Conservation (phyloP, 768 basidiomycete genomes). For the Pleurotus eryngii region DNA sequence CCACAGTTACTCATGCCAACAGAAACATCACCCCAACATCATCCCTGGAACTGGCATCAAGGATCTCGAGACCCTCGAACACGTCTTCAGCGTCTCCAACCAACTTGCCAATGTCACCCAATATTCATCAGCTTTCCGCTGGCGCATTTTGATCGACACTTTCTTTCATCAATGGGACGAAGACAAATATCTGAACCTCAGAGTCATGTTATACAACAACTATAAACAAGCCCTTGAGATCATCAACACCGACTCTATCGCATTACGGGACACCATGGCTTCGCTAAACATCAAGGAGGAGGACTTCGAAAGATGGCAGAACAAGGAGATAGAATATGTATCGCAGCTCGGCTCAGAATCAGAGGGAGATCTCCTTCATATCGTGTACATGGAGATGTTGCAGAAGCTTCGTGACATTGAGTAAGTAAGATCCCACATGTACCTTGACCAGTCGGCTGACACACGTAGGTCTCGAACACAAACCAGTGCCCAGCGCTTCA, state of each 20-base stretch:
- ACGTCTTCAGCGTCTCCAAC: too few relatives aligned
- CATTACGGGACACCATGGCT: conserved; percentile 5
- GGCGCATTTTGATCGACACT: too few relatives aligned
- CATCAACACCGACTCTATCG: not conserved
- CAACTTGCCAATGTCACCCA: too few relatives aligned
- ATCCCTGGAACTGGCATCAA: too few relatives aligned
- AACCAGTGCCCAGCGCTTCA: not conserved
- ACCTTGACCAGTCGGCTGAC: not conserved
- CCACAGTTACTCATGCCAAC: too few relatives aligned
- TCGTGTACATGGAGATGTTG: conserved; percentile 15
- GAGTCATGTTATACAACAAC: conserved; percentile 21
- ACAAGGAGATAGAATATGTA: conserved; percentile 18
- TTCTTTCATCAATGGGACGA: conserved; percentile 12
- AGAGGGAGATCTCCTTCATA: conserved; percentile 13
- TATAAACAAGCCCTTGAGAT: conserved; percentile 24
- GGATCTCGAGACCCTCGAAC: too few relatives aligned
- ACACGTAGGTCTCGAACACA: not conserved
- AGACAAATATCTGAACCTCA: conserved; percentile 20
- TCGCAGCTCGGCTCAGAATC: conserved; percentile 10
- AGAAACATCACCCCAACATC: too few relatives aligned
- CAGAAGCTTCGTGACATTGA: conserved; percentile 5
- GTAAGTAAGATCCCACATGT: not conserved
- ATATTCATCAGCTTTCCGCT: too few relatives aligned
- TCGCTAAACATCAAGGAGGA: not conserved
- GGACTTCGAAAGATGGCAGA: conserved; percentile 16